Conservation (phyloP, 2,329 filamentous ascomycete genomes). For the Penicillium olsonii region DNA sequence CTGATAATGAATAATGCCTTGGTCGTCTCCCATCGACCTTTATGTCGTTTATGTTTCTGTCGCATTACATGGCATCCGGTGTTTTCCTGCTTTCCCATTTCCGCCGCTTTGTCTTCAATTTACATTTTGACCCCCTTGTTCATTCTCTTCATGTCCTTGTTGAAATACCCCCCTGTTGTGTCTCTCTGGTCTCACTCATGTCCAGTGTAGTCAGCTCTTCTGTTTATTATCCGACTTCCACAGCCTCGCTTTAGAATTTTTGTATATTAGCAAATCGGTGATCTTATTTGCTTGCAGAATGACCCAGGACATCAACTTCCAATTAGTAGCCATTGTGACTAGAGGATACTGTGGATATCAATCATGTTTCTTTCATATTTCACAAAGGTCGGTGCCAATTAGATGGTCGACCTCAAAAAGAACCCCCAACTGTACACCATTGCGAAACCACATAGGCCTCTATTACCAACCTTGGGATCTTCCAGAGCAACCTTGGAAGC, state of each 20-base stretch:
- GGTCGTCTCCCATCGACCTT: conserved; percentile 1
- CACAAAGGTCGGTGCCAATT: too few species aligned
- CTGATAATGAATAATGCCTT: conserved; percentile 33
- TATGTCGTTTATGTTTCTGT: conserved; percentile 19
- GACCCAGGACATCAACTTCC: neutral
- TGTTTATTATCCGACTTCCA: conserved; percentile 11
- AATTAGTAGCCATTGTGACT: neutral
- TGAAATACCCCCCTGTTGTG: conserved; percentile 24
- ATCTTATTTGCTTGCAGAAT: conserved; percentile 3
- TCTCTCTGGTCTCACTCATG: conserved; percentile 13
- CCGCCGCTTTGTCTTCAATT: conserved; percentile 8
- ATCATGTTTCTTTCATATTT: neutral
- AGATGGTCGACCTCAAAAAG: neutral
- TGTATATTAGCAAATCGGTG: conserved; percentile 32
- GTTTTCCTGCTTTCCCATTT: conserved; percentile 18
- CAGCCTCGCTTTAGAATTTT: conserved; percentile 29
- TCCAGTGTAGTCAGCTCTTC: conserved; percentile 19
- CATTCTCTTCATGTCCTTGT: conserved; percentile 1
- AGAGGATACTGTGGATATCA: neutral
- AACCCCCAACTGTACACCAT: neutral
- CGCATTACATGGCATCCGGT: conserved; percentile 28
- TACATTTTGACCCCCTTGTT: conserved; percentile 3
- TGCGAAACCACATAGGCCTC: too few species aligned
- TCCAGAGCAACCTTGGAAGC: too few species aligned
- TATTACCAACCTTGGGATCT: too few species aligned